Base-by-base conservation (phyloP, 176 grass and related monocot genomes). In the Ananas comosus region DNA sequence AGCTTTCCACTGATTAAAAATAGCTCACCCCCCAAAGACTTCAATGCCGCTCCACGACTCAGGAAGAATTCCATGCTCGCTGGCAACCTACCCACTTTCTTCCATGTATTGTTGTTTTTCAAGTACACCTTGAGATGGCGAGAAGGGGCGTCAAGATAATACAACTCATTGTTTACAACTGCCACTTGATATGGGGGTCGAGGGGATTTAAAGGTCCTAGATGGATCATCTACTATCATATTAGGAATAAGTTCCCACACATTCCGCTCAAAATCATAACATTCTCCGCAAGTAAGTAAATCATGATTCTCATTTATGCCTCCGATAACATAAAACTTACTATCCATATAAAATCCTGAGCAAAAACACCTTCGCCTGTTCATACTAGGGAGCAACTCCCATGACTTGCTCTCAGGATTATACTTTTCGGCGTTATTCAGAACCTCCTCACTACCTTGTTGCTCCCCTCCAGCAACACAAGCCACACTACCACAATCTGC, bases 301-400 rank as follows among this genome's bases (percentile, higher is more conserved):
- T 65, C 23, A 42, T 3, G 4, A 21, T 25, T 65, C 28, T 65
- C 63, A 65, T 65, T 65, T 65, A 13, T 11, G 10, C 63, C 63
- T 14, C 63, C 63, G 13, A 65, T 65, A 2, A 65, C 23, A 65
- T 65, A 65, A 25, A 65, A 65, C 63, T 65, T 65, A 3, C 63
- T 24, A 65, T 65, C 63, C 63, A 65, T 65, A 24, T 65, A 65
- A 65, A 21, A 65, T 25, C 63, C 63, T 13, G 63, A 21, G 11
- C 63, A 65, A 25, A 65, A 24, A 0, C 13, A 13, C 0, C 63
- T 65, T 12, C 63, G 17, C 22, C 8, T 24, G 21, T 13, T 65
- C 25, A 27, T 27, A 27, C 25, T 27, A 2, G 25, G 1, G 25
- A 27, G 25, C 25, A 1, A 2, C 25, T 27, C 25, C 63, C 63